These are phyloP conservation scores for Chlamydomonas eustigma DNA, from an alignment of 139 green algal species.

Conservation along the genomic window DNA sequence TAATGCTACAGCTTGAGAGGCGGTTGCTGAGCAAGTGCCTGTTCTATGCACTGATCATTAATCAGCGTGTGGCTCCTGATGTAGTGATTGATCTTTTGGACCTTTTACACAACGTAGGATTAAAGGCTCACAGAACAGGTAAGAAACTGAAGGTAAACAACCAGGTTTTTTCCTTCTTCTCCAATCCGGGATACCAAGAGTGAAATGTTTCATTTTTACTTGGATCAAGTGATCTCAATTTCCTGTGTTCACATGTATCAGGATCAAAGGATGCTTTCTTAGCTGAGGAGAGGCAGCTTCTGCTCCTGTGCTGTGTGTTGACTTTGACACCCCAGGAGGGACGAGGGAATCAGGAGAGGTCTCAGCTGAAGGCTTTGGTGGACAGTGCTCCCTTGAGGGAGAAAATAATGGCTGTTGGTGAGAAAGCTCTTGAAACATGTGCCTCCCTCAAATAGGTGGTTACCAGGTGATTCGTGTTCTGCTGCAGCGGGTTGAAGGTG, in stretches of 20 bases:
- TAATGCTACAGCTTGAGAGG: slow-evolving; percentile 8
- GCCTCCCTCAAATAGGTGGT: too few relatives aligned
- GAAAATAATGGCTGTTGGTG: slow-evolving; percentile 9
- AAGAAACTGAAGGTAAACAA: neutral
- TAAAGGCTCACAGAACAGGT: neutral
- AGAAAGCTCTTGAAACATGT: too few relatives aligned
- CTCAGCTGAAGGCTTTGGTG: neutral
- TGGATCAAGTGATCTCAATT: too few relatives aligned
- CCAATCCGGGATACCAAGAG: too few relatives aligned
- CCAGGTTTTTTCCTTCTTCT: too few relatives aligned
- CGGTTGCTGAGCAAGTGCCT: slow-evolving; percentile 43
- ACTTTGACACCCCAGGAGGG: slow-evolving; percentile 36
- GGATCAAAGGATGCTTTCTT: slow-evolving; percentile 28
- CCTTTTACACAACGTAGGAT: slow-evolving; percentile 24
- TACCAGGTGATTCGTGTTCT: too few relatives aligned
- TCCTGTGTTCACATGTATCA: too few relatives aligned
- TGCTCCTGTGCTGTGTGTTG: slow-evolving; percentile 25
- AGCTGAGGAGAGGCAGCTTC: slow-evolving; percentile 32
- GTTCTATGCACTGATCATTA: slow-evolving; percentile 50
- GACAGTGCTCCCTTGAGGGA: neutral
- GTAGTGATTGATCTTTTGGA: slow-evolving; percentile 47
- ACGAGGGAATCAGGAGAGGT: slow-evolving; percentile 15
- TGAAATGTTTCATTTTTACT: too few relatives aligned
- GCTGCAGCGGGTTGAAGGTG: too few relatives aligned
- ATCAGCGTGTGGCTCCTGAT: slow-evolving; percentile 28